phyloP scores from a whole-genome alignment of 106 monocot species.

The Gastrodia elata region DNA sequence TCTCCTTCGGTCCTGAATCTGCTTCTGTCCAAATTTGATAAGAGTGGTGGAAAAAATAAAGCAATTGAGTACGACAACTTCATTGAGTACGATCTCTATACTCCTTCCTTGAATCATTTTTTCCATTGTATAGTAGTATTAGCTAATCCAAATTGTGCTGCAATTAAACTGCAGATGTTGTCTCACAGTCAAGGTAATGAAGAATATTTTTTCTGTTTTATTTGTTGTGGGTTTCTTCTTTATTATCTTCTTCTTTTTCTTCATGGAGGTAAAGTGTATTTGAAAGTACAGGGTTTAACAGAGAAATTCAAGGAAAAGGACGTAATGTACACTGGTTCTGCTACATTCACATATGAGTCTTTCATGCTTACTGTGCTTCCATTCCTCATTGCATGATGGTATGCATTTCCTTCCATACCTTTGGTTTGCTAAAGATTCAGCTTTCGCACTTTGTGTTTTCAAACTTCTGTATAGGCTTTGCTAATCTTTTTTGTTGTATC shows the following conservation, averaged over 20 bases:
- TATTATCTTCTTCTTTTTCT: neutral
- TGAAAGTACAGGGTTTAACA: conserved; percentile 44
- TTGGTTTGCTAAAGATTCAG: no score
- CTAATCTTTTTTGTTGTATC: no score
- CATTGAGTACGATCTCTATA: conserved; percentile 42
- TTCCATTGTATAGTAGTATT: neutral
- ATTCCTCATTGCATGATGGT: conserved; percentile 39
- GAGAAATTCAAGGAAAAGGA: conserved; percentile 74
- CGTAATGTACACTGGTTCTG: conserved; percentile 43
- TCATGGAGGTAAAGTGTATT: neutral
- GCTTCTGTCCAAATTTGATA: conserved; percentile 45
- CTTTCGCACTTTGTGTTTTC: no score
- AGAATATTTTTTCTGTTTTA: neutral
- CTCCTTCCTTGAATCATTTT: neutral
- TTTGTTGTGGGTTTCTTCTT: no score
- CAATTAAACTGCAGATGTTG: conserved; percentile 3
- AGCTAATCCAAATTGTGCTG: neutral
- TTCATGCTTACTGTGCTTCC: conserved; percentile 67
- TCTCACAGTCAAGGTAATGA: neutral
- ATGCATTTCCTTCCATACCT: no score
- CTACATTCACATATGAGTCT: conserved; percentile 54
- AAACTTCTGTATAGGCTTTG: no score
- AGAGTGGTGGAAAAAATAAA: conserved; percentile 17
- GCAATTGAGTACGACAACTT: conserved; percentile 62
- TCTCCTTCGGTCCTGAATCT: conserved; percentile 51